Evolutionary conservation across 2,329 filamentous ascomycete species (phyloP).

Genomic region (Fusarium oligoseptatum): DNA sequence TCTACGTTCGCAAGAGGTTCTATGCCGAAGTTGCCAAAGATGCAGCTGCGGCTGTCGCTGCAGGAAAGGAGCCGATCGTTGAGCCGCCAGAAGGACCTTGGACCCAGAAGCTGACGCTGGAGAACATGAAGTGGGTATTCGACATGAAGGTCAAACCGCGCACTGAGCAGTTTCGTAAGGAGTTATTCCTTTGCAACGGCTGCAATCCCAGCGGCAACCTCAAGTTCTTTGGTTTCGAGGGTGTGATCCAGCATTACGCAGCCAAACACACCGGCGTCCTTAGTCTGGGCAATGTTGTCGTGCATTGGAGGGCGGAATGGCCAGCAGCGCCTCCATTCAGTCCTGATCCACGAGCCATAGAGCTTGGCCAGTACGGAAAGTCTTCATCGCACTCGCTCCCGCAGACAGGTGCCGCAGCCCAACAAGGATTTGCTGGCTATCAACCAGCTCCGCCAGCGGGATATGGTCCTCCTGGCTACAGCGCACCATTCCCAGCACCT

Average conservation of each 20-base stretch:
- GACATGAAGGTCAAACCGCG: constrained; percentile 80
- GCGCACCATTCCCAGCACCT: constrained; percentile 9
- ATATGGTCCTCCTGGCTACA: constrained; percentile 35
- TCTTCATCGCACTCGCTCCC: constrained; percentile 8
- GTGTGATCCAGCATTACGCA: constrained; percentile 84
- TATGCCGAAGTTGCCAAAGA: constrained; percentile 71
- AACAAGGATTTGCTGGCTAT: constrained; percentile 24
- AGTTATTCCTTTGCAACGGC: constrained; percentile 81
- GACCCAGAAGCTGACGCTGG: constrained; percentile 76
- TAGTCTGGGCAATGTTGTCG: constrained; percentile 78
- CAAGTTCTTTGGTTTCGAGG: constrained; percentile 82
- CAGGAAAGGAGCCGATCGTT: constrained; percentile 58
- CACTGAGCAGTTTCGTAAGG: constrained; percentile 75
- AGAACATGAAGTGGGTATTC: constrained; percentile 90
- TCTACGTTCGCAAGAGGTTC: constrained; percentile 76
- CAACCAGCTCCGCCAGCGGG: constrained; percentile 19
- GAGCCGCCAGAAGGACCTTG: constrained; percentile 68
- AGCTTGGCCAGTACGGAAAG: constrained; percentile 38
- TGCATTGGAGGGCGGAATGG: constrained; percentile 87
- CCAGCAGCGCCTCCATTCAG: constrained; percentile 80
- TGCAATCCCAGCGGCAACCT: constrained; percentile 68
- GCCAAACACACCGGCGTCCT: constrained; percentile 82
- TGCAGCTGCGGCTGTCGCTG: constrained; percentile 60
- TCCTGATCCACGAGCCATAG: constrained; percentile 64
- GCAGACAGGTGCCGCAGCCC: not conserved